Base-by-base conservation (phyloP, 768 basidiomycete species). In the Cyclocybe aegerita region DNA sequence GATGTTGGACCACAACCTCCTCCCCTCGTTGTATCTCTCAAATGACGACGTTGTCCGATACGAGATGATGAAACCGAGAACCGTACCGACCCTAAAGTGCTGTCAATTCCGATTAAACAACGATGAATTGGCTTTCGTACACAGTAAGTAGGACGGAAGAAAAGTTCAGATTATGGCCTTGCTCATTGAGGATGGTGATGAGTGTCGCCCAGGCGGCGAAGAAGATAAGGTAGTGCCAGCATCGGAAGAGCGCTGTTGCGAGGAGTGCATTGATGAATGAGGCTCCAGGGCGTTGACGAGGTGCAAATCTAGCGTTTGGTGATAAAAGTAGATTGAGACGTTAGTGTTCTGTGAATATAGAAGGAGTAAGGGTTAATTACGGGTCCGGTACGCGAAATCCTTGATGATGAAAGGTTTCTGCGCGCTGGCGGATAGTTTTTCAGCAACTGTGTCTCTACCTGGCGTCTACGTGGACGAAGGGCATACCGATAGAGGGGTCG, bases 21-120 rank as follows among this genome's bases (percentile, higher is more conserved):
- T 69, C 16, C 87, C 87, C 58, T 89, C 86, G 49, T 88, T 88
- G 64, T 88, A 88, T n/a, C 85, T 70, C 62, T 87, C 85, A 57
- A 86, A 87, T 35, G 83, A 85, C 4, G 85, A 82, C 9, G 83
- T 87, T 8, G 86, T 87, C 50, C 85, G 65, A 63, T 85, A 86
- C 0, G 85, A 85, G 45, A 88, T 81, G 33, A 88, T 79, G 55
- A 88, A 88, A 75, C 86, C 87, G 16, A 88, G 72, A 1, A 88
- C 83, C 4, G 85, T 86, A 75, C 87, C 76, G 42, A 75, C 56
- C 14, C 70, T 77, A 54, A 4, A 38, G 4, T 71, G 38, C 7
- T 47, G 1, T 37, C 36, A 29, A 10, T 39, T 46, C 37, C 7
- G 12, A 39, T 7, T n/a, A 10, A 9, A 41, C 37, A 30, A 11